Evolutionary conservation across 2,329 filamentous ascomycete species (phyloP).

Genomic region (Colletotrichum sp.): DNA sequence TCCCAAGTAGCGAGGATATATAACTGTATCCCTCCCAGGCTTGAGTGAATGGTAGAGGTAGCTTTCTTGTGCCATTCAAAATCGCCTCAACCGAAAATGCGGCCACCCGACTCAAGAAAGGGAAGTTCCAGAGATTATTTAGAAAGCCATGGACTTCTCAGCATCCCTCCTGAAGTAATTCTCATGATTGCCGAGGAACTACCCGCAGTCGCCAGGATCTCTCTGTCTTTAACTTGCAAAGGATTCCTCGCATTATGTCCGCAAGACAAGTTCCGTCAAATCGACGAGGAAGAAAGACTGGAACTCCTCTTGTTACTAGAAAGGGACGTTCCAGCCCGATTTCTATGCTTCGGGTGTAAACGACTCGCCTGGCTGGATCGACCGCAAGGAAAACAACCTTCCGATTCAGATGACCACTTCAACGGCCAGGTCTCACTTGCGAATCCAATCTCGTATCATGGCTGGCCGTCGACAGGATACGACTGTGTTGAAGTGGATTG

Average conservation of each 20-base stretch:
- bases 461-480: too few relatives aligned
- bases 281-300: neutral
- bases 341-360: neutral
- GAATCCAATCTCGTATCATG: too few relatives aligned
- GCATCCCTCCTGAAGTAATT: neutral
- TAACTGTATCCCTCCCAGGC: neutral
- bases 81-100: too few relatives aligned
- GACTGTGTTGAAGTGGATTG: too few relatives aligned
- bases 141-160: neutral
- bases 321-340: neutral
- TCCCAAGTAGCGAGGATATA: neutral
- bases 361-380: fast-evolving
- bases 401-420: too few relatives aligned
- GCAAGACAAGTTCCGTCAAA: neutral
- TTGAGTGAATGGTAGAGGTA: neutral
- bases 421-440: too few relatives aligned
- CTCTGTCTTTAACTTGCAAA: neutral
- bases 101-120: too few relatives aligned
- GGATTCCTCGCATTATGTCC: neutral
- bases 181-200: neutral
- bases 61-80: neutral
- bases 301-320: neutral
- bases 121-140: fast-evolving
- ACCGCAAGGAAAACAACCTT: too few relatives aligned
- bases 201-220: neutral